Evolutionary conservation across 2,329 filamentous ascomycete species (phyloP).

Genomic region (Blastomyces silverae): DNA sequence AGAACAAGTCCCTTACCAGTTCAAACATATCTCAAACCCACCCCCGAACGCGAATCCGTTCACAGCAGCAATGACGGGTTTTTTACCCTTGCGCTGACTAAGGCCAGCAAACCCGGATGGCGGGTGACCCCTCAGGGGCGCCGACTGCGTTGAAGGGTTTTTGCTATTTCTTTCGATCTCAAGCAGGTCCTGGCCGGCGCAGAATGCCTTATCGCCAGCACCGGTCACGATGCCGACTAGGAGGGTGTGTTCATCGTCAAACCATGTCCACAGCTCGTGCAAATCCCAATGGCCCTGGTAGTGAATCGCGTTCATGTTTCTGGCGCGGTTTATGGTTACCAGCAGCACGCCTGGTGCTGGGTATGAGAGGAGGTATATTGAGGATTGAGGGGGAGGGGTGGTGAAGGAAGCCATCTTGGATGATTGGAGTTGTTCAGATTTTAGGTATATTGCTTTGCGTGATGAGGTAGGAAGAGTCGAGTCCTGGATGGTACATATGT

Average conservation of each 20-base stretch:
- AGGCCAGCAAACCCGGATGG: slow-evolving; percentile 50
- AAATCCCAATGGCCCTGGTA: slow-evolving; percentile 37
- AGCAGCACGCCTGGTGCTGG: slow-evolving; percentile 40
- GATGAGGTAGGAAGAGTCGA: background rate
- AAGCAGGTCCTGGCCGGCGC: slow-evolving; percentile 41
- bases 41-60: slow-evolving; percentile 70
- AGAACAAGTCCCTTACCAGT: slow-evolving; percentile 52
- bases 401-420: slow-evolving; percentile 11
- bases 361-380: slow-evolving; percentile 32
- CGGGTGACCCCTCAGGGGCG: slow-evolving; percentile 36
- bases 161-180: slow-evolving; percentile 35
- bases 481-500: background rate
- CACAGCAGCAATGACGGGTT: slow-evolving; percentile 71
- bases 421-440: background rate
- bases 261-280: slow-evolving; percentile 37
- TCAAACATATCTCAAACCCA: slow-evolving; percentile 81
- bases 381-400: slow-evolving; percentile 18
- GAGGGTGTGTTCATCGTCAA: slow-evolving; percentile 37
- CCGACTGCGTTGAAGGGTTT: slow-evolving; percentile 25
- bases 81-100: slow-evolving; percentile 53
- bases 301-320: slow-evolving; percentile 39
- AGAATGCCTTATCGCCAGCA: slow-evolving; percentile 40
- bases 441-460: background rate
- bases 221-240: slow-evolving; percentile 41
- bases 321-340: slow-evolving; percentile 39